These are phyloP conservation scores for Sparassis latifolia DNA, from an alignment of 1,284 basidiomycete genomes.

Conservation along the genomic window DNA sequence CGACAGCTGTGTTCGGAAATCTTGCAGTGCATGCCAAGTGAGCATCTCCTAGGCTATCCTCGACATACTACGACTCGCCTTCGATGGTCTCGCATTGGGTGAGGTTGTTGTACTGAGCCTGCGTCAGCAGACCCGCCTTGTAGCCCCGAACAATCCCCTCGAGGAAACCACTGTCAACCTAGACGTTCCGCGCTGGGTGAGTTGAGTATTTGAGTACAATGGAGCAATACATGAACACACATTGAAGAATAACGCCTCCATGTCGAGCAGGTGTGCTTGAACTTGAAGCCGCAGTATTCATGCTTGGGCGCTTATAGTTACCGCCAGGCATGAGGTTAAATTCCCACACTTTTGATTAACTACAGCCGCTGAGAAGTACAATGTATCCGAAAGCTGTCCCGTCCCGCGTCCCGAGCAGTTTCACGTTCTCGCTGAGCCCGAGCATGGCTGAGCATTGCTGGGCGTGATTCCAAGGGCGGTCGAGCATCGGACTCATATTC, in stretches of 20 bases:
- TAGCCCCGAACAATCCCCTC: constrained; percentile 95
- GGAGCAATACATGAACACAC: constrained; percentile 36
- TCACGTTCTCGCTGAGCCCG: too few relatives aligned
- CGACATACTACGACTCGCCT: constrained; percentile 45
- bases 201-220: constrained; percentile 14
- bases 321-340: too few relatives aligned
- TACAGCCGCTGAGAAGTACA: too few relatives aligned
- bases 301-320: too few relatives aligned
- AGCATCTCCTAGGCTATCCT: background rate
- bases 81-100: constrained; percentile 98
- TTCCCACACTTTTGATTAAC: too few relatives aligned
- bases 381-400: too few relatives aligned
- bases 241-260: constrained; percentile 89
- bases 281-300: too few relatives aligned
- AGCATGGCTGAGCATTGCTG: too few relatives aligned
- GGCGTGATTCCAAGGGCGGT: too few relatives aligned
- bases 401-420: too few relatives aligned
- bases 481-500: too few relatives aligned
- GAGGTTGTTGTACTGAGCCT: constrained; percentile 88
- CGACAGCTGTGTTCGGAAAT: constrained; percentile 88
- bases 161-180: constrained; percentile 82
- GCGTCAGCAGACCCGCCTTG: constrained; percentile 87
- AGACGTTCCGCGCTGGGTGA: constrained; percentile 18
- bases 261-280: constrained; percentile 24
- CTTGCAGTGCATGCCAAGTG: constrained; percentile 33